phyloP scores from a whole-genome alignment of 768 basidiomycete genomes.

The Daedaleopsis sinensis region DNA sequence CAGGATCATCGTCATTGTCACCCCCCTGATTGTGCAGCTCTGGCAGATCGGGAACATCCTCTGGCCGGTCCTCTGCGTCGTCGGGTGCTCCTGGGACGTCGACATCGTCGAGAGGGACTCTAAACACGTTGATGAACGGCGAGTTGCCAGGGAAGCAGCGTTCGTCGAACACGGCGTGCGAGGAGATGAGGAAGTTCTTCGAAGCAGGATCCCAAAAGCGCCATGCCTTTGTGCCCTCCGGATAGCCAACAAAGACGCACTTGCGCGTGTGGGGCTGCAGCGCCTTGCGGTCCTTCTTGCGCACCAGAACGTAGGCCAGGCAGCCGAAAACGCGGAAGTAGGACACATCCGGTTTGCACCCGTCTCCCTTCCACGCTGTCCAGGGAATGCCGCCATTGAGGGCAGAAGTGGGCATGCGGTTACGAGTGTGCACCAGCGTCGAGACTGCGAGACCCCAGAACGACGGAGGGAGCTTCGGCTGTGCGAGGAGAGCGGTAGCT shows the following conservation, averaged over 20 bases:
- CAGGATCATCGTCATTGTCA: slow-evolving; percentile 13
- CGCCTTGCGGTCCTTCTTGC: slow-evolving; percentile 36
- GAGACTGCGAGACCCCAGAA: background rate
- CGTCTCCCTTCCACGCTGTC: slow-evolving; percentile 1
- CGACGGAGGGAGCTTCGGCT: slow-evolving; percentile 6
- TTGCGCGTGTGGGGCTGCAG: slow-evolving; percentile 30
- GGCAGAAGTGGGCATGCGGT: slow-evolving; percentile 4
- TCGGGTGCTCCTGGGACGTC: slow-evolving; percentile 2
- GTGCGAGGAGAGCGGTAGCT: slow-evolving; percentile 4
- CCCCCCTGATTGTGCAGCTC: slow-evolving; percentile 16
- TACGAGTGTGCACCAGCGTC: slow-evolving; percentile 3
- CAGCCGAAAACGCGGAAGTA: slow-evolving; percentile 43
- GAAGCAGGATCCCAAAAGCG: slow-evolving; percentile 16
- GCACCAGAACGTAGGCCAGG: slow-evolving; percentile 40
- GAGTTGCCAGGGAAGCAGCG: slow-evolving; percentile 14
- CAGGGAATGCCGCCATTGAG: background rate
- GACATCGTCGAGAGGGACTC: slow-evolving; percentile 4
- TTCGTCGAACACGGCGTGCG: slow-evolving; percentile 15
- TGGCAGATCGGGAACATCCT: slow-evolving; percentile 7
- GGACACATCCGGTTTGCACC: slow-evolving; percentile 30
- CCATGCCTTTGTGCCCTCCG: slow-evolving; percentile 3
- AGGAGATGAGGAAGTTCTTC: slow-evolving; percentile 12
- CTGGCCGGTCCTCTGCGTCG: background rate
- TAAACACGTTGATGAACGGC: slow-evolving; percentile 9
- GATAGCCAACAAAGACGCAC: slow-evolving; percentile 34